Conservation (phyloP, 148 eudicot genomes). For the Chenopodium suecicum region DNA sequence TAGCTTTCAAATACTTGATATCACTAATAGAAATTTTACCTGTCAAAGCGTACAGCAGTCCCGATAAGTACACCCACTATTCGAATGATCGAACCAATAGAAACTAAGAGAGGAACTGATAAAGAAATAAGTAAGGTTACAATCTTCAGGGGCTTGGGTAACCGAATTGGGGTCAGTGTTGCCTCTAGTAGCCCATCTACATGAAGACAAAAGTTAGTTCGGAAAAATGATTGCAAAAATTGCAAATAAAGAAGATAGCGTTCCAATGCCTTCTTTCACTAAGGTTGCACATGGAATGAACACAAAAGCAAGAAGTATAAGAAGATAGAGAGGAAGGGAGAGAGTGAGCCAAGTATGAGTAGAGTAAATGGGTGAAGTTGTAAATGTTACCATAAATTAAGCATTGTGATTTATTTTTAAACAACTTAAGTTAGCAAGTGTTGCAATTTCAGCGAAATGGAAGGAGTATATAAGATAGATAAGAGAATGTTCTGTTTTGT, state of each 20-base stretch:
- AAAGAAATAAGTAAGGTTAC: conserved; percentile 69
- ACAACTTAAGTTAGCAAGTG: no score
- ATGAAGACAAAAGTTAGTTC: conserved; percentile 11
- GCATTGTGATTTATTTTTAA: no score
- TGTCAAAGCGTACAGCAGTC: conserved; percentile 70
- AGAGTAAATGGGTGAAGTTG: no score
- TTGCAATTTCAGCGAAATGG: no score
- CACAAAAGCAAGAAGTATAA: no score
- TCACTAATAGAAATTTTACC: conserved; percentile 41
- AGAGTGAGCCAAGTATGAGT: no score
- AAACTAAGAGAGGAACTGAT: conserved; percentile 65
- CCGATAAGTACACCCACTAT: conserved; percentile 65
- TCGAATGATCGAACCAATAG: conserved; percentile 72
- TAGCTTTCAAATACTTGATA: background rate
- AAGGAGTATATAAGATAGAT: no score
- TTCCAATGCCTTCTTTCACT: no score
- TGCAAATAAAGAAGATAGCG: background rate
- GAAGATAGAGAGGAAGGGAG: no score
- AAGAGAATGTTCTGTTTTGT: no score
- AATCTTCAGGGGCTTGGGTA: conserved; percentile 85
- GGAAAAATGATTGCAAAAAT: background rate
- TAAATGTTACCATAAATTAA: no score
- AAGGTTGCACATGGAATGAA: no score
- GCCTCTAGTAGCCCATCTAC: conserved; percentile 97
- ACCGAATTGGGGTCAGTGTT: conserved; percentile 78